Conservation (phyloP, 257 asterid genomes). For the Plantago major region DNA sequence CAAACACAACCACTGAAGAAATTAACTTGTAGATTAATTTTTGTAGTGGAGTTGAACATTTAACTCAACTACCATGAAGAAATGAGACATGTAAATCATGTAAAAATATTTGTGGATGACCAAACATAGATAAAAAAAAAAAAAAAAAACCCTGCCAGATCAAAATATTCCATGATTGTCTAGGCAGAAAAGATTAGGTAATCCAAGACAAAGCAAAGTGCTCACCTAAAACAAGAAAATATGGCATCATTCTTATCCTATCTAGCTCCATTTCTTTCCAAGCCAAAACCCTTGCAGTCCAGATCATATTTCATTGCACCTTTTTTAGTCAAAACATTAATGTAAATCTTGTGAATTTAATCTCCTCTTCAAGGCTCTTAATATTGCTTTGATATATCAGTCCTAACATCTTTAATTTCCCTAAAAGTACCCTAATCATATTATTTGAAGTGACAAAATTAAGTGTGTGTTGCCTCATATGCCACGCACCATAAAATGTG, state of each 20-base stretch:
- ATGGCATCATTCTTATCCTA: background rate
- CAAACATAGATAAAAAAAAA: conserved; percentile 4
- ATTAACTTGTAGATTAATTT: background rate
- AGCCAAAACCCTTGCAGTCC: background rate
- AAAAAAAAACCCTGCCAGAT: background rate
- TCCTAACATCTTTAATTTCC: background rate
- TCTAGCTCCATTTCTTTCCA: background rate
- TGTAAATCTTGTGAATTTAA: conserved; percentile 4
- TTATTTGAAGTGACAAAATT: conserved; percentile 12
- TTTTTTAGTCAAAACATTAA: background rate
- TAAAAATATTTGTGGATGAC: conserved; percentile 2
- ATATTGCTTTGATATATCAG: background rate
- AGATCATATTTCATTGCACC: conserved; percentile 2
- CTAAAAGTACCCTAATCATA: conserved; percentile 18
- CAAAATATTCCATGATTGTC: background rate
- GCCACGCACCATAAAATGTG: background rate
- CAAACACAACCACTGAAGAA: background rate
- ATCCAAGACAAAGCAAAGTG: conserved; percentile 10
- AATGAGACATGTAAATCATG: background rate
- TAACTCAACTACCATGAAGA: background rate
- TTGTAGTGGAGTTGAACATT: background rate
- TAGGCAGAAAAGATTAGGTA: conserved; percentile 5
- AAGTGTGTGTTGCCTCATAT: background rate
- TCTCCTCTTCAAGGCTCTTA: background rate
- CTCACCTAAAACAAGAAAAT: conserved; percentile 13